phyloP scores from a whole-genome alignment of 495 filamentous ascomycete genomes.

The Penicillium waksmanii region DNA sequence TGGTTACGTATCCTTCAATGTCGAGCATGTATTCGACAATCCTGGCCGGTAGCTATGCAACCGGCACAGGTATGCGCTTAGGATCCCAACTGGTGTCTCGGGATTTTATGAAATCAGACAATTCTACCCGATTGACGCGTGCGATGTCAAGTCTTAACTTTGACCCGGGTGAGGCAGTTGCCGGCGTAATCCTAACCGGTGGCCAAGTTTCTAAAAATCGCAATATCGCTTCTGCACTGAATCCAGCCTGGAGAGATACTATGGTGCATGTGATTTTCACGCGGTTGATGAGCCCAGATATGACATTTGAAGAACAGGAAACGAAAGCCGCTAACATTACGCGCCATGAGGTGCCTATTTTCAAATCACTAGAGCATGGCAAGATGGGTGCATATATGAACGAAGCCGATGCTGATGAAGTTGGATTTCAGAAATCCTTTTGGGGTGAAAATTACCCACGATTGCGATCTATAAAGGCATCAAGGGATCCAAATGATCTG shows the following conservation, averaged over 20 bases:
- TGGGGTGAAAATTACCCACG: conserved; percentile 53
- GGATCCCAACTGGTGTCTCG: too few relatives aligned
- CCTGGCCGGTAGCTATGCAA: too few relatives aligned
- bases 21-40: too few relatives aligned
- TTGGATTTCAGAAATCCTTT: conserved; percentile 49
- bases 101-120: conserved; percentile 4
- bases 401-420: conserved; percentile 52
- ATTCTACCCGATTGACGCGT: conserved; percentile 1
- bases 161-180: conserved; percentile 14
- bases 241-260: conserved; percentile 44
- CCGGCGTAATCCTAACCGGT: conserved; percentile 35
- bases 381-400: conserved; percentile 53
- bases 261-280: conserved; percentile 30
- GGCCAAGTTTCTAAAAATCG: conserved; percentile 31
- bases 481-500: conserved; percentile 30
- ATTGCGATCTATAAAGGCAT: conserved; percentile 48
- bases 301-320: conserved; percentile 28
- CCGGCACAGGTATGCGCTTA: too few relatives aligned
- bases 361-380: conserved; percentile 41
- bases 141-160: conserved; percentile 21
- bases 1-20: too few relatives aligned
- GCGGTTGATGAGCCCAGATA: conserved; percentile 16
- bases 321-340: conserved; percentile 42
- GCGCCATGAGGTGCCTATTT: conserved; percentile 40
- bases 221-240: conserved; percentile 34